Base-by-base conservation (phyloP, 805 yeast genomes). In the Saccharomycodes ludwigii region DNA sequence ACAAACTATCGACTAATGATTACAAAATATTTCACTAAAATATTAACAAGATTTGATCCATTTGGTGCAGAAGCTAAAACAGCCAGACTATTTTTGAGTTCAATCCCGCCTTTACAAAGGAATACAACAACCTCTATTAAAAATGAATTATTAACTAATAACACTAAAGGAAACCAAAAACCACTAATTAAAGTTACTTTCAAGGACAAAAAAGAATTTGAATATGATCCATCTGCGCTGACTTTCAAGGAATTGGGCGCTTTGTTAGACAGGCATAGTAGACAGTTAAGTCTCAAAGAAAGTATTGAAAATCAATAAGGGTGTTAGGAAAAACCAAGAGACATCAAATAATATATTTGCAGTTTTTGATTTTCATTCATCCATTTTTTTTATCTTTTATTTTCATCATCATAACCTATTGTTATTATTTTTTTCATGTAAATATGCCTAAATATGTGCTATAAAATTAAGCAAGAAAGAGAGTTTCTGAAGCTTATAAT, bases 11-110 rank as follows among this genome's bases (percentile, higher is more conserved):
- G 34, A 33, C 15, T n/a, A 19, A 86, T 86, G 97, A 80, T 86
- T 48, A 88, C 96, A 24, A 84, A 83, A 57, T 86, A 79, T 59
- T 83, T 88, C 60, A 65, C 85, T 21, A 73, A 73, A 41, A 83
- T 84, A 6, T 63, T 64, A 27, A 81, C 88, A 26, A 73, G 66
- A 48, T 83, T 86, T 65, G 73, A 81, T 53, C 95, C 95, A 1
- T 66, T 79, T 40, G 71, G 74, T 1, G 56, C 65, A 18, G 80
- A 79, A 42, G 91, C 85, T 27, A 80, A 77, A 54, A 63, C 80
- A 5, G 85, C 94, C 4, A 72, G 97, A 45, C 61, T 80, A 6
- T 76, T 86, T 45, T 65, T 86, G 28, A 67, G 91, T 8, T 68
- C 82, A 32, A 71, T 86, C 26, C 96, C 96, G 8, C 84, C 91